Conservation (phyloP, 1,284 basidiomycete species). For the Marasmius sp. region DNA sequence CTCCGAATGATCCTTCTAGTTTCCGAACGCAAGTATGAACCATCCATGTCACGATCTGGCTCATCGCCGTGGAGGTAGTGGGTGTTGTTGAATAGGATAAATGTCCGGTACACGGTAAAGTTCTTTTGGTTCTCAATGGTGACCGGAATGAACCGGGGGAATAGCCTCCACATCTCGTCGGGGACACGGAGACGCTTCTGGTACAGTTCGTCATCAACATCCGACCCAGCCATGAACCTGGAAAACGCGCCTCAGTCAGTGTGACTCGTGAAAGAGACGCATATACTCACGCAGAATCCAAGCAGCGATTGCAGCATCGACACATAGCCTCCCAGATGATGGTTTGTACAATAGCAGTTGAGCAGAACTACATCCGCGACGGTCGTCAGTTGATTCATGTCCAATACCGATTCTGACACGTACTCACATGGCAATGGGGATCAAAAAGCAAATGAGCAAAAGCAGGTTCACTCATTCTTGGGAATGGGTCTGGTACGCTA, state of each 20-base stretch:
- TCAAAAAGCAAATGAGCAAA: slow-evolving; percentile 1
- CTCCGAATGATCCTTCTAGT: not conserved
- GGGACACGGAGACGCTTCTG: too few relatives aligned
- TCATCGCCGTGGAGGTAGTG: too few relatives aligned
- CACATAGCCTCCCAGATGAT: not conserved
- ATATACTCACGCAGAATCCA: not conserved
- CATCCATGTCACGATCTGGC: too few relatives aligned
- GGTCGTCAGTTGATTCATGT: not conserved
- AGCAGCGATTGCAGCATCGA: slow-evolving; percentile 1
- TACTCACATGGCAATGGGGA: slow-evolving; percentile 4
- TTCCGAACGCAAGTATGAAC: too few relatives aligned
- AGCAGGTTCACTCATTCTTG: slow-evolving; percentile 2
- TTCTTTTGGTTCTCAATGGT: too few relatives aligned
- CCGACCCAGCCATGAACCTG: too few relatives aligned
- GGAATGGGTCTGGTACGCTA: not conserved
- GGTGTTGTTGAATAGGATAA: not conserved
- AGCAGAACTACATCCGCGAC: not conserved
- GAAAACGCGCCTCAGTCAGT: too few relatives aligned
- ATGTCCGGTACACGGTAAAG: too few relatives aligned
- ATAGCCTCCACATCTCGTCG: too few relatives aligned
- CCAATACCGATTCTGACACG: not conserved
- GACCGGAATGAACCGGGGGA: too few relatives aligned
- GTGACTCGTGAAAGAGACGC: too few relatives aligned
- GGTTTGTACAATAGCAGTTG: not conserved
- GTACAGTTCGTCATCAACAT: too few relatives aligned